Evolutionary conservation across 1,284 basidiomycete species (phyloP).

Genomic region (Leccinum pachyderme): DNA sequence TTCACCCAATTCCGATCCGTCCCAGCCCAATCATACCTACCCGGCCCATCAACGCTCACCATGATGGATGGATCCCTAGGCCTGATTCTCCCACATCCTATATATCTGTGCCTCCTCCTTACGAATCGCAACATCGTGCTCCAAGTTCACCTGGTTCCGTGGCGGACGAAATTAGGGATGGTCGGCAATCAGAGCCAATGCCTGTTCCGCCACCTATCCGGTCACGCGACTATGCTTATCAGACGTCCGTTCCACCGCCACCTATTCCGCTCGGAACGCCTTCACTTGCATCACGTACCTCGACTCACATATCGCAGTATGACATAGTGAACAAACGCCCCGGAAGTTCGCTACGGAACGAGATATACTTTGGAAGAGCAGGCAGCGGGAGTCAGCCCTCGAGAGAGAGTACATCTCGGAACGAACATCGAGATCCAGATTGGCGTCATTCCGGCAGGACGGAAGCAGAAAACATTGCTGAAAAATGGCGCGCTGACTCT

Average conservation of each 20-base stretch:
- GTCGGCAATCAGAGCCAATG: conserved; percentile 8
- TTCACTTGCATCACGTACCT: conserved; percentile 26
- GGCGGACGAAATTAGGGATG: conserved; percentile 17
- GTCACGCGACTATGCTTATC: conserved; percentile 34
- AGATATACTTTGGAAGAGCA: conserved; percentile 19
- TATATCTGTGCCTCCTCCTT: conserved; percentile 40
- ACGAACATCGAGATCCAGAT: conserved; percentile 15
- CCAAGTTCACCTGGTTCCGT: conserved; percentile 20
- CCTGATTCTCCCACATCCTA: conserved; percentile 29
- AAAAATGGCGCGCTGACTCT: conserved; percentile 32
- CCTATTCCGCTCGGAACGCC: conserved; percentile 16
- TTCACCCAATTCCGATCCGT: conserved; percentile 37
- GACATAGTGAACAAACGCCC: conserved; percentile 31
- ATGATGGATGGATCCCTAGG: conserved; percentile 43
- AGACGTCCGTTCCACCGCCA: conserved; percentile 5
- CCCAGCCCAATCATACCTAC: conserved; percentile 13
- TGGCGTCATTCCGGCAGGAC: conserved; percentile 17
- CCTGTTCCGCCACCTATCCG: conserved; percentile 27
- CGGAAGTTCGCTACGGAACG: conserved; percentile 27
- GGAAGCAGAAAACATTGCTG: conserved; percentile 28
- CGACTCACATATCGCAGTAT: conserved; percentile 33
- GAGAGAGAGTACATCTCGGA: conserved; percentile 17
- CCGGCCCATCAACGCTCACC: conserved; percentile 20
- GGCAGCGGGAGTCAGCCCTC: conserved; percentile 28
- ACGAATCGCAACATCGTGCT: conserved; percentile 33